phyloP scores from a whole-genome alignment of 2,329 filamentous ascomycete species.

The Ophiognomonia clavigignenti-juglandacearum region DNA sequence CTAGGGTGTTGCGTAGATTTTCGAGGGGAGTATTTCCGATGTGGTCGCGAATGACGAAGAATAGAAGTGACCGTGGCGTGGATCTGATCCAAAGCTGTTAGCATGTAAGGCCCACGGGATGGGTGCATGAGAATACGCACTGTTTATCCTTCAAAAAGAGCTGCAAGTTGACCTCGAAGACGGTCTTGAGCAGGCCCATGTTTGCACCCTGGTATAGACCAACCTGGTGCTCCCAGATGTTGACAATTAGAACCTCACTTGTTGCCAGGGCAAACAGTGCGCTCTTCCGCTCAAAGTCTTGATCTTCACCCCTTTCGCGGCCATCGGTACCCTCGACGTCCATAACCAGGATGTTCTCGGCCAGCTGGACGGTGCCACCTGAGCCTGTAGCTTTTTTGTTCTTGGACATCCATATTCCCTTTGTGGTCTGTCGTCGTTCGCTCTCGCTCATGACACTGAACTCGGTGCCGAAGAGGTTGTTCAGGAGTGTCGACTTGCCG shows the following conservation, averaged over 20 bases:
- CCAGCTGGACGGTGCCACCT: constrained; percentile 60
- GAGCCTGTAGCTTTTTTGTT: constrained; percentile 64
- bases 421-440: constrained; percentile 92
- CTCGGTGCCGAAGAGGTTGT: constrained; percentile 89
- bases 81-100: constrained; percentile 50
- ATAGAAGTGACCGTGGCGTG: constrained; percentile 83
- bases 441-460: constrained; percentile 98
- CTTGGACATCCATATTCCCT: constrained; percentile 99
- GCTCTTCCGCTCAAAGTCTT: constrained; percentile 98
- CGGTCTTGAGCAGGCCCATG: constrained; percentile 97
- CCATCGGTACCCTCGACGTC: constrained; percentile 98
- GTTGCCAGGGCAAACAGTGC: constrained; percentile 95
- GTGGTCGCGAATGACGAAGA: constrained; percentile 98
- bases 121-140: constrained; percentile 43
- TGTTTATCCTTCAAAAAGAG: constrained; percentile 93
- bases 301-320: constrained; percentile 91
- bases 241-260: constrained; percentile 95
- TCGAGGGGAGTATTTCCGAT: constrained; percentile 84
- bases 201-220: constrained; percentile 97
- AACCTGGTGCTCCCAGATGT: constrained; percentile 99
- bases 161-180: constrained; percentile 97
- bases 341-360: constrained; percentile 98
- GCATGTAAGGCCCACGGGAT: not conserved
- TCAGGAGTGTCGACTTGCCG: constrained; percentile 94
- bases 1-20: constrained; percentile 84